Conservation (phyloP, 257 asterid genomes). For the Echites panduratus region DNA sequence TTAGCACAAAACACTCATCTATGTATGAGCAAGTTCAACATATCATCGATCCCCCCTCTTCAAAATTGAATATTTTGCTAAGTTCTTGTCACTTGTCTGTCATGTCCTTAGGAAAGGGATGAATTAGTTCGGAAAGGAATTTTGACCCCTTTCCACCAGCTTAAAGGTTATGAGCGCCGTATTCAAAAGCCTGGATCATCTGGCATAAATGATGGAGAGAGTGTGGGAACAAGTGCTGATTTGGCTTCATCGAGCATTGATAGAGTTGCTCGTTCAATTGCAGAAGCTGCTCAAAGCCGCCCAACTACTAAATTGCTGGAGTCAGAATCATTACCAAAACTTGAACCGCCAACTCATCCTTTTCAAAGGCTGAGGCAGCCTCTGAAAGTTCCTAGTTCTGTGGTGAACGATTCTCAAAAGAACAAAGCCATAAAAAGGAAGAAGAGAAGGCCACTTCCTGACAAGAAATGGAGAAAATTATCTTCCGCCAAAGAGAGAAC, state of each 20-base stretch:
- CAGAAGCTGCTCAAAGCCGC: conserved; percentile 80
- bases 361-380: conserved; percentile 61
- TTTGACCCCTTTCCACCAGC: conserved; percentile 90
- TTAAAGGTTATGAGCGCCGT: conserved; percentile 90
- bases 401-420: conserved; percentile 37
- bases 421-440: conserved; percentile 39
- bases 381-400: conserved; percentile 47
- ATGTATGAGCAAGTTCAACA: background rate
- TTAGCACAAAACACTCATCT: background rate
- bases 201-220: conserved; percentile 32
- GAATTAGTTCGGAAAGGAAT: conserved; percentile 91
- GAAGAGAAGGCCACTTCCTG: conserved; percentile 82
- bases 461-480: conserved; percentile 66
- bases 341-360: conserved; percentile 72
- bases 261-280: conserved; percentile 58
- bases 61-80: background rate
- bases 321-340: conserved; percentile 59
- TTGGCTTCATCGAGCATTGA: conserved; percentile 69
- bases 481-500: conserved; percentile 43
- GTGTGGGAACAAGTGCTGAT: conserved; percentile 28
- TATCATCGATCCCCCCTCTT: background rate
- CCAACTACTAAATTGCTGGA: conserved; percentile 83
- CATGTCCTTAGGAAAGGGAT: conserved; percentile 78
- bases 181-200: conserved; percentile 67
- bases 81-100: conserved; percentile 4